Base-by-base conservation (phyloP, 768 basidiomycete species). In the Roridomyces roridus region DNA sequence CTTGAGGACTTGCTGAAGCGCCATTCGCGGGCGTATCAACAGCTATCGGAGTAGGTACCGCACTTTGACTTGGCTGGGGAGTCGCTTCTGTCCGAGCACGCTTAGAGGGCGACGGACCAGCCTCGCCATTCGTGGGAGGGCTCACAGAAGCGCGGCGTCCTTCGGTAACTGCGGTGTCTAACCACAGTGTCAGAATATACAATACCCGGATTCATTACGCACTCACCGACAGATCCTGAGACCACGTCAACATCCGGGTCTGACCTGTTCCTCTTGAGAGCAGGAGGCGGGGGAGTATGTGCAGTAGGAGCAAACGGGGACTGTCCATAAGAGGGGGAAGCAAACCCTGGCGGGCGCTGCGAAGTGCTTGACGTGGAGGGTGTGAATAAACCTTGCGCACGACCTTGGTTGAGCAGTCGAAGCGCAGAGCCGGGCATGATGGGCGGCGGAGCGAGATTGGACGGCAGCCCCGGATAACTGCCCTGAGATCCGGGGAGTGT, bases 371-470 rank as follows among this genome's bases (percentile, higher is more conserved):
- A 88, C 10, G 92, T 92, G 20, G 91, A 91, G 4, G 91, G 91
- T 23, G 91, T 92, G 69, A 92, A 92, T 25, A 93, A 80, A 56
- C 91, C 91, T 75, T 92, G 91, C 0, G 91, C 91, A 57, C 91
- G 85, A 57, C 91, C 91, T 80, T 93, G 91, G 67, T 92, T 89
- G 41, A 93, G 80, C 40, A 93, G 80, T 50, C 90, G 87, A 46
- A 93, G 85, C 24, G 91, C 91, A 40, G 91, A 92, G 44, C 91
- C 91, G 29, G 91, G 91, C 86, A 92, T 87, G 68, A 93, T 93
- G 37, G 91, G 89, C 26, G 90, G 82, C n/a, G 91, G 87, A 2
- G 88, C 88, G 53, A 93, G 81, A 70, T 68, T 80, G 60, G 80
- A 86, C 57, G 80, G 80, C 59, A 81, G 61, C 28, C 73, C 60